phyloP scores from a whole-genome alignment of 1,139 yeast species.

The Yamadazyma membranifaciens region DNA sequence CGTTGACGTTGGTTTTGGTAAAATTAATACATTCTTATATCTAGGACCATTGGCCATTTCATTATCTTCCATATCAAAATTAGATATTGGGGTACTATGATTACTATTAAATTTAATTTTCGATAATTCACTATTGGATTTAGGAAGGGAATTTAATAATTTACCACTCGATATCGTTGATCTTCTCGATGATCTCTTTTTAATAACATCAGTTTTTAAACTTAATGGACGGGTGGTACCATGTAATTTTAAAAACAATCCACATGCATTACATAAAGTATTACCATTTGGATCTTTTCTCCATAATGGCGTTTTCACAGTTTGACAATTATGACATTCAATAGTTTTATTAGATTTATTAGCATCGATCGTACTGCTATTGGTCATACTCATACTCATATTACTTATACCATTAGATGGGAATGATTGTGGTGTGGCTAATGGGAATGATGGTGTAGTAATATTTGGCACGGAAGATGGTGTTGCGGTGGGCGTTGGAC shows the following conservation, averaged over 20 bases:
- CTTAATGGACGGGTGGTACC: conserved; percentile 60
- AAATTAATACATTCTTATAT: conserved; percentile 40
- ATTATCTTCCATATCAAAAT: conserved; percentile 11
- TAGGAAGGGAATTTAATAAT: conserved; percentile 15
- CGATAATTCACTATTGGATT: conserved; percentile 6
- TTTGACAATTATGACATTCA: conserved; percentile 53
- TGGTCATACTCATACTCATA: not conserved
- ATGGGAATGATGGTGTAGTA: not conserved
- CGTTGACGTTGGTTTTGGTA: conserved; percentile 35
- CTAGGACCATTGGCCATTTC: conserved; percentile 14
- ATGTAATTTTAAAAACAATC: conserved; percentile 54
- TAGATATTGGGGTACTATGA: conserved; percentile 10
- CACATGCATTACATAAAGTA: conserved; percentile 60
- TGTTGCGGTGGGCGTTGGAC: conserved; percentile 6
- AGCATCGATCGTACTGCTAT: not conserved
- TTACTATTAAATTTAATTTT: conserved; percentile 8
- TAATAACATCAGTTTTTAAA: conserved; percentile 86
- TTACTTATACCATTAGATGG: not conserved
- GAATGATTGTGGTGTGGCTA: not conserved
- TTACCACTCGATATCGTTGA: conserved; percentile 7
- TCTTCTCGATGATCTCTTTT: conserved; percentile 52
- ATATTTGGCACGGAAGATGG: not conserved
- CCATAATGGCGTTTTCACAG: conserved; percentile 60
- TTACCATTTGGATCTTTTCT: conserved; percentile 55
- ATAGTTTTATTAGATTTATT: conserved; percentile 8